Evolutionary conservation across 306 rosid genomes (phyloP).

Genomic region (Sicyos edulis): DNA sequence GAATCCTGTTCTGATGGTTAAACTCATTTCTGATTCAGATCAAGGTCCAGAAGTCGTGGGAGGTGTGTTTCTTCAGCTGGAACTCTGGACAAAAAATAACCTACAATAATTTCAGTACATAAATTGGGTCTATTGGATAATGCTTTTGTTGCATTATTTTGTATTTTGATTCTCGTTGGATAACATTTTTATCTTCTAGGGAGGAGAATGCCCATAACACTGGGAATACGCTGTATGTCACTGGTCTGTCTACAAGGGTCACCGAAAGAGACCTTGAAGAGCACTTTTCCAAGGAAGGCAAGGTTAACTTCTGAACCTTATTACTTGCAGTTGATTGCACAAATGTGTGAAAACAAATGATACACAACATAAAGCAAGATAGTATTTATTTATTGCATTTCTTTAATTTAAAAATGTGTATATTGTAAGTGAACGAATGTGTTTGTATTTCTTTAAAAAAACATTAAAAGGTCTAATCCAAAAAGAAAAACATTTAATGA

Average conservation of each 20-base stretch:
- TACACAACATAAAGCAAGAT: no score
- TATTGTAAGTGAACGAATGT: no score
- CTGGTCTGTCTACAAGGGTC: conserved; percentile 89
- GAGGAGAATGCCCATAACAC: conserved; percentile 35
- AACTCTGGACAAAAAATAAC: background rate
- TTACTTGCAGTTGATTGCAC: background rate
- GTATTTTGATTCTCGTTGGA: conserved; percentile 19
- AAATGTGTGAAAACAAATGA: background rate
- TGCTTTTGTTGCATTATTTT: background rate
- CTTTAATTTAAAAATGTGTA: no score
- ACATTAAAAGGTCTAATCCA: no score
- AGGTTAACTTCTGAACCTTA: conserved; percentile 38
- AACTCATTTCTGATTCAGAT: conserved; percentile 36
- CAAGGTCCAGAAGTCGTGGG: conserved; percentile 81
- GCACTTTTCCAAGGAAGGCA: conserved; percentile 91
- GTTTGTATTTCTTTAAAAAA: no score
- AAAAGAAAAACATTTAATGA: no score
- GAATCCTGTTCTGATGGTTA: background rate
- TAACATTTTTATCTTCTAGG: conserved; percentile 35
- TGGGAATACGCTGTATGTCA: conserved; percentile 87
- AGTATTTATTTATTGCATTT: no score
- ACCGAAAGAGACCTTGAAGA: conserved; percentile 83
- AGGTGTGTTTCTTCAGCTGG: conserved; percentile 41
- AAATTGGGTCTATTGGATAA: conserved; percentile 2
- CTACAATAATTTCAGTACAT: background rate